Percentiles rank a stretch among this genome's conserved stretches.
These are phyloP conservation scores for Elsinoe arachidis DNA, from an alignment of 2,329 filamentous ascomycete species.

Conservation along the genomic window DNA sequence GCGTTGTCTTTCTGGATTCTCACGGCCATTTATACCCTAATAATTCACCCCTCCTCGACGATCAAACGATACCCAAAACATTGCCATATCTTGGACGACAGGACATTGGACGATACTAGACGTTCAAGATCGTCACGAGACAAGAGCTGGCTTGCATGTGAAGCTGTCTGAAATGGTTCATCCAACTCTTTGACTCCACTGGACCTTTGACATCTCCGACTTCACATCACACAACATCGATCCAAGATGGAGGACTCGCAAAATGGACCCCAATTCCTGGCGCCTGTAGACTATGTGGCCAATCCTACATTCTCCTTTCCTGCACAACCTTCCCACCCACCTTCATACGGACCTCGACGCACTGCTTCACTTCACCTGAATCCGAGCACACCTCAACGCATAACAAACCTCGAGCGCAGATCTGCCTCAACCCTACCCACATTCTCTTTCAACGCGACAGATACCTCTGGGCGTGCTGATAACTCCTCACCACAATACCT, in stretches of 20 bases:
- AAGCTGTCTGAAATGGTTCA: conserved; percentile 2
- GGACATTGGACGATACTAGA: too few species aligned
- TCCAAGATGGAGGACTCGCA: conserved; percentile 2
- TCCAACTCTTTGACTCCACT: neutral
- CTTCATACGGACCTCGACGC: conserved; percentile 18
- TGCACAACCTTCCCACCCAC: conserved; percentile 27
- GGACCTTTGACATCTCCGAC: neutral
- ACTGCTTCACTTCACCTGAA: conserved; percentile 28
- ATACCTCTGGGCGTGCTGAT: conserved; percentile 26
- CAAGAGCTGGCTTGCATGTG: neutral
- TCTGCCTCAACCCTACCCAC: conserved; percentile 38
- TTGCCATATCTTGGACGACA: neutral
- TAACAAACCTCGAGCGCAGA: conserved; percentile 29
- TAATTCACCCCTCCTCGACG: neutral
- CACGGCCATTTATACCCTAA: neutral
- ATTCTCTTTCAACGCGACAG: conserved; percentile 43
- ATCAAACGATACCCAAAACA: neutral
- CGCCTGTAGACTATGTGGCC: conserved; percentile 35
- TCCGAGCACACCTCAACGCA: conserved; percentile 31
- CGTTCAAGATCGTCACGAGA: neutral
- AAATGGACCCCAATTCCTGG: conserved; percentile 5
- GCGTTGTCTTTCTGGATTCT: conserved; percentile 6
- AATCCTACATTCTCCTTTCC: conserved; percentile 44
- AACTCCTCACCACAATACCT: conserved; percentile 33
- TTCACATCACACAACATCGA: neutral